Evolutionary conservation across 202 grass and related monocot genomes (phyloP), one percentile per base, ranked within the genome.

Genomic region (Panicum virgatum): DNA sequence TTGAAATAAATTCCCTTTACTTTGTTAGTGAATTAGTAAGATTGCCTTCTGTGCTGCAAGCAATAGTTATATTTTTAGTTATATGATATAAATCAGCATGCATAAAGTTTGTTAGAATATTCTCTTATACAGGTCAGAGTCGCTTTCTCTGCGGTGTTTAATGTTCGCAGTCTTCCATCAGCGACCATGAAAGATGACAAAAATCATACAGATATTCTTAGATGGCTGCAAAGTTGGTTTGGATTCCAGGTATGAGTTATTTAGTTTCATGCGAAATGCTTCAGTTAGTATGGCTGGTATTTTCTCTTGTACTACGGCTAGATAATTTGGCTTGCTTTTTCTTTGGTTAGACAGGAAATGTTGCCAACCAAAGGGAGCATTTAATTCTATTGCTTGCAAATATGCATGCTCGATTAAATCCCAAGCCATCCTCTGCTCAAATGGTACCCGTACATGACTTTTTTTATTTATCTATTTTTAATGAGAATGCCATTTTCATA

Each of bases 361-460:
- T 98, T 62, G 88, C 90, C n/a, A 98, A 98, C 62, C 95, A 98
- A 83, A 92, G 90, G 70, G 92, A 98, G 75, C 92, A 98, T 94
- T 80, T 98, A 66, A 98, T 98, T 80, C 88, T 98, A 45, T 86
- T 98, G 75, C 88, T 98, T 62, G 95, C 92, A 80, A 98, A 98
- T 84, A 84, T 88, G 58, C 95, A 98, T 86, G 84, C 85, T 65
- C 84, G 92, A 78, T 70, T 93, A 72, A 93, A 84, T 80, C 84
- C 88, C 70, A 98, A 92, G 88, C 84, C 92, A 78, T 76, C 88
- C 56, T 85, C 87, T 66, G 77, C 88, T 85, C 85, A 78, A 72
- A 87, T 90, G 95, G 95, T 98, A 93, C 39, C 81, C 38, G 47
- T 72, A 56, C 45, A 85, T 32, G 37, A 45, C n/a, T 61, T 43